Evolutionary conservation across 1,284 basidiomycete species (phyloP).

Genomic region (Bondarzewia mesenterica): DNA sequence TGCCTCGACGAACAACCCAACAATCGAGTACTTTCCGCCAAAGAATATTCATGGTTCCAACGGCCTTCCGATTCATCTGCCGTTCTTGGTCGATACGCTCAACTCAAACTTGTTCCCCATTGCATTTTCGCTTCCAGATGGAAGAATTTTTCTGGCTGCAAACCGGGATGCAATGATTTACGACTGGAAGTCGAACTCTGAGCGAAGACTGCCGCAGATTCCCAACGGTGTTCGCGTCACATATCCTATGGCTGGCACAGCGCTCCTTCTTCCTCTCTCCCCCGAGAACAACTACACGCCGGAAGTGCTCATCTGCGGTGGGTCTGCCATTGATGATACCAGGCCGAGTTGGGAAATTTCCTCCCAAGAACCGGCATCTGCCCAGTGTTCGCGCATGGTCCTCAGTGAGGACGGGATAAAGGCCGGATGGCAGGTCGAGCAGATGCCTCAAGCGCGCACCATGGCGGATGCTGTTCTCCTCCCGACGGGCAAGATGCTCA

Average conservation of each 20-base stretch:
- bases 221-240: conserved; percentile 78
- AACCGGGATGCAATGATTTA: conserved; percentile 78
- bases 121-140: conserved; percentile 66
- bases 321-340: conserved; percentile 60
- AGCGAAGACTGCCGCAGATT: conserved; percentile 56
- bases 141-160: conserved; percentile 69
- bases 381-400: conserved; percentile 66
- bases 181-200: conserved; percentile 60
- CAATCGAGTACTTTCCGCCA: conserved; percentile 74
- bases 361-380: conserved; percentile 61
- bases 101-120: conserved; percentile 80
- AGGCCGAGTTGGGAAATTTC: conserved; percentile 54
- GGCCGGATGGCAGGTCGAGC: conserved; percentile 66
- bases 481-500: conserved; percentile 69
- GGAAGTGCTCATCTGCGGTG: conserved; percentile 73
- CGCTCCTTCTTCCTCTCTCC: conserved; percentile 61
- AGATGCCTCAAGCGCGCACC: conserved; percentile 64
- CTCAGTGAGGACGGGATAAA: conserved; percentile 59
- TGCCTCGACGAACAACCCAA: conserved; percentile 71
- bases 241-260: conserved; percentile 76
- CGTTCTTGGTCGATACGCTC: conserved; percentile 65
- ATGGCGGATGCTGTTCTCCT: conserved; percentile 82
- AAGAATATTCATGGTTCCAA: conserved; percentile 60
- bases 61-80: conserved; percentile 52
- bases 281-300: conserved; percentile 56